Conservation (phyloP, 768 basidiomycete genomes). For the Strobilomyces confusus region DNA sequence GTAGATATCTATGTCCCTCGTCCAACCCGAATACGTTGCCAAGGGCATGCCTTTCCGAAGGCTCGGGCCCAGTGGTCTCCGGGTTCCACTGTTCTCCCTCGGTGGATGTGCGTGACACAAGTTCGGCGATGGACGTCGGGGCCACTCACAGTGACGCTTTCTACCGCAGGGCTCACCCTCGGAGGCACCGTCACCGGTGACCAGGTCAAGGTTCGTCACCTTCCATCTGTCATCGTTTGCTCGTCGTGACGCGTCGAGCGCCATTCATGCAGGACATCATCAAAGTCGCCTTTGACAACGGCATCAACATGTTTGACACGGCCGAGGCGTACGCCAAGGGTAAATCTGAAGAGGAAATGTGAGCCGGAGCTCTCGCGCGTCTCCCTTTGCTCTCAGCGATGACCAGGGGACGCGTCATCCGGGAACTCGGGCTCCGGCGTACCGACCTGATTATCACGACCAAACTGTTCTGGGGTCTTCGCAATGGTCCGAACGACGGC, state of each 20-base stretch:
- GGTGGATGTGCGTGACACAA: conserved; percentile 4
- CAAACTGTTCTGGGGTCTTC: conserved; percentile 4
- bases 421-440: conserved; percentile 5
- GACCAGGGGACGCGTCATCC: conserved; percentile 3
- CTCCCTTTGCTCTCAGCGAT: neutral
- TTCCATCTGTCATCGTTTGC: neutral
- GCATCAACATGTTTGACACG: conserved; percentile 12
- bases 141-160: neutral
- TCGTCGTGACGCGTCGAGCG: neutral
- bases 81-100: conserved; percentile 7
- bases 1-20: neutral
- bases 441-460: conserved; percentile 8
- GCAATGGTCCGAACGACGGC: conserved; percentile 1
- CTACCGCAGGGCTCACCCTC: conserved; percentile 2
- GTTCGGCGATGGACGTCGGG: neutral
- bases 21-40: conserved; percentile 5
- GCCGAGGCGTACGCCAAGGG: conserved; percentile 7
- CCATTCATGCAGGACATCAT: conserved; percentile 2
- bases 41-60: conserved; percentile 8
- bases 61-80: conserved; percentile 7
- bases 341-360: conserved; percentile 7
- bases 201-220: conserved; percentile 4
- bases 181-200: conserved; percentile 7
- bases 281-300: conserved; percentile 7
- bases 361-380: neutral